Percentiles rank a stretch among this genome's conserved stretches.
These are phyloP conservation scores for Cyberlindnera americana DNA, from an alignment of 805 yeast genomes.

Conservation along the genomic window DNA sequence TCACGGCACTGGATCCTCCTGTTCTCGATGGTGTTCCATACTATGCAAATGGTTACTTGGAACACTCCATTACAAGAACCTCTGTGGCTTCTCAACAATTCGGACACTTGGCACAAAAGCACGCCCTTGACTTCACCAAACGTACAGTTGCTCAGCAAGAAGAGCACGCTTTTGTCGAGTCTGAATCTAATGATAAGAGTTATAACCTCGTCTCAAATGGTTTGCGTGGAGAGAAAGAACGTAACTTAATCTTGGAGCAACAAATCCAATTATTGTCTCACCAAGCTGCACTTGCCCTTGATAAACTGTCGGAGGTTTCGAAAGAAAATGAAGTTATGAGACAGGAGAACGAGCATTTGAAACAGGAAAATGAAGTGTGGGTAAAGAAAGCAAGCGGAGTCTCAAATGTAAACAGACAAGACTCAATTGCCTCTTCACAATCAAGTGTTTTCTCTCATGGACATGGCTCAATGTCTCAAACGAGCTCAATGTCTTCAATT, in stretches of 20 bases:
- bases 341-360: constrained; percentile 19
- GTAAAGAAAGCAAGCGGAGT: constrained; percentile 8
- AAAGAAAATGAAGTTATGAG: constrained; percentile 21
- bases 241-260: constrained; percentile 27
- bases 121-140: constrained; percentile 11
- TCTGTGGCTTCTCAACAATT: constrained; percentile 8
- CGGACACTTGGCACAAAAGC: constrained; percentile 10
- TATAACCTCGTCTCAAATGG: constrained; percentile 16
- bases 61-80: background rate
- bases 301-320: constrained; percentile 21
- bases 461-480: constrained; percentile 14
- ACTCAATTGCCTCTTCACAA: constrained; percentile 12
- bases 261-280: constrained; percentile 25
- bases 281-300: constrained; percentile 28
- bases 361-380: constrained; percentile 17
- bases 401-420: constrained; percentile 14
- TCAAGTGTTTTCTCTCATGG: constrained; percentile 11
- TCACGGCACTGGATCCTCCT: constrained; percentile 24
- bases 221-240: constrained; percentile 26
- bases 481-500: constrained; percentile 21
- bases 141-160: constrained; percentile 5
- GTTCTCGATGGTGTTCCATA: constrained; percentile 9
- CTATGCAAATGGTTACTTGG: background rate
- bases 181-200: constrained; percentile 12
- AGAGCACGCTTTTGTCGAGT: constrained; percentile 4